Evolutionary conservation across 2,329 filamentous ascomycete species (phyloP).

Genomic region (Arthrobotrys sphaeroides): DNA sequence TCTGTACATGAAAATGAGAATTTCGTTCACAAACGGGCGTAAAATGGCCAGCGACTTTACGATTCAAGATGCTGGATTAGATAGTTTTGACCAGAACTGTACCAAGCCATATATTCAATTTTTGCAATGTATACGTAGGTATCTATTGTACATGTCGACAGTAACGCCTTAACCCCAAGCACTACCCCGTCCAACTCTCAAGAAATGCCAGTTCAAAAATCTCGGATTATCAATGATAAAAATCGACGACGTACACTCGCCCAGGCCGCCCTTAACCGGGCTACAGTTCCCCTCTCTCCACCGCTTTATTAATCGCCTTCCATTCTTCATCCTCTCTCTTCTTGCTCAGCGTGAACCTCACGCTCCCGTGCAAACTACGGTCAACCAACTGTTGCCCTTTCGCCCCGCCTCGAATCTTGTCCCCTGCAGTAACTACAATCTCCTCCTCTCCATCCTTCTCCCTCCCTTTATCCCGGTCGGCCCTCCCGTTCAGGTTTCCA

Average conservation of each 20-base stretch:
- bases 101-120: background rate
- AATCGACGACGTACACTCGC: background rate
- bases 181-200: background rate
- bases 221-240: background rate
- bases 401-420: slow-evolving; percentile 44
- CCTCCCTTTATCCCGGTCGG: background rate
- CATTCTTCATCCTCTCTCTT: slow-evolving; percentile 78
- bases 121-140: background rate
- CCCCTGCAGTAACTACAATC: slow-evolving; percentile 36
- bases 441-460: slow-evolving; percentile 23
- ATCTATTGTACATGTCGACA: slow-evolving; percentile 7
- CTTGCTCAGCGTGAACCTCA: slow-evolving; percentile 88
- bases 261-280: background rate
- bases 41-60: background rate
- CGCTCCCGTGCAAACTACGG: slow-evolving; percentile 73
- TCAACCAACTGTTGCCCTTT: slow-evolving; percentile 58
- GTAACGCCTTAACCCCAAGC: slow-evolving; percentile 7
- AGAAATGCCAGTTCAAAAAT: background rate
- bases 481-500: slow-evolving; percentile 33
- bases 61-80: background rate
- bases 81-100: too few relatives aligned
- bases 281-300: slow-evolving; percentile 50
- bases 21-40: background rate
- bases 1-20: background rate
- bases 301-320: slow-evolving; percentile 65